Percentiles rank a stretch among this genome's conserved stretches.
Evolutionary conservation across 2,329 filamentous ascomycete genomes (phyloP).

Genomic region (Curvularia sp.): DNA sequence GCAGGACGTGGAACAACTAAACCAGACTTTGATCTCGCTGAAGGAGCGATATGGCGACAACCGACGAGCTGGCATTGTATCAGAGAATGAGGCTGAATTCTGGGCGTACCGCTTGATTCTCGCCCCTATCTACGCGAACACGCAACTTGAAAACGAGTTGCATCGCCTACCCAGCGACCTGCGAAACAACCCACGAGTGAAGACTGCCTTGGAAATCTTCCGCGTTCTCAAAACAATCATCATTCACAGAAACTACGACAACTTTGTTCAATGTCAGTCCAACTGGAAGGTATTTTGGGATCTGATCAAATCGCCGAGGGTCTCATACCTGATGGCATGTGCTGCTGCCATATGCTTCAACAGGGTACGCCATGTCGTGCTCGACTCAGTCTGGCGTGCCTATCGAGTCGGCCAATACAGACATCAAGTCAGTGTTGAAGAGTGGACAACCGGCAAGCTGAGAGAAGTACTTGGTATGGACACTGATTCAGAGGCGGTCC

Average conservation of each 20-base stretch:
- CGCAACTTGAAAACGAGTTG: slow-evolving; percentile 61
- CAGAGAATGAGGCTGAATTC: slow-evolving; percentile 69
- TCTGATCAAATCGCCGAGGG: slow-evolving; percentile 60
- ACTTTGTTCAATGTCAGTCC: slow-evolving; percentile 63
- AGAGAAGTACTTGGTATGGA: slow-evolving; percentile 64
- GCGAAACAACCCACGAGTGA: slow-evolving; percentile 60
- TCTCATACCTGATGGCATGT: slow-evolving; percentile 70
- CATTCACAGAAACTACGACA: slow-evolving; percentile 57
- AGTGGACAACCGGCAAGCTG: slow-evolving; percentile 64
- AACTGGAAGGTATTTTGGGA: slow-evolving; percentile 67
- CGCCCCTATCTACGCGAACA: slow-evolving; percentile 58
- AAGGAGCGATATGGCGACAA: slow-evolving; percentile 58
- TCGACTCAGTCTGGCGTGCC: slow-evolving; percentile 63
- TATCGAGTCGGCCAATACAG: slow-evolving; percentile 61
- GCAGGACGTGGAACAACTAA: slow-evolving; percentile 71
- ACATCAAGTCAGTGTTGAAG: slow-evolving; percentile 49
- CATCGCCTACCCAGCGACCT: slow-evolving; percentile 63
- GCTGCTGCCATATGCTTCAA: slow-evolving; percentile 70
- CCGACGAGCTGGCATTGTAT: slow-evolving; percentile 55
- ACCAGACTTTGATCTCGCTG: slow-evolving; percentile 67
- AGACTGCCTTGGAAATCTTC: slow-evolving; percentile 64
- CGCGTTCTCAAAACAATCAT: slow-evolving; percentile 62
- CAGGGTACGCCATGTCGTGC: slow-evolving; percentile 62
- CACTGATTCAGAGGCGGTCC: slow-evolving; percentile 59
- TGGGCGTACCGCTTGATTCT: slow-evolving; percentile 65